Evolutionary conservation across 2,329 filamentous ascomycete species (phyloP).

Genomic region (Fonsecaea pugnacius): DNA sequence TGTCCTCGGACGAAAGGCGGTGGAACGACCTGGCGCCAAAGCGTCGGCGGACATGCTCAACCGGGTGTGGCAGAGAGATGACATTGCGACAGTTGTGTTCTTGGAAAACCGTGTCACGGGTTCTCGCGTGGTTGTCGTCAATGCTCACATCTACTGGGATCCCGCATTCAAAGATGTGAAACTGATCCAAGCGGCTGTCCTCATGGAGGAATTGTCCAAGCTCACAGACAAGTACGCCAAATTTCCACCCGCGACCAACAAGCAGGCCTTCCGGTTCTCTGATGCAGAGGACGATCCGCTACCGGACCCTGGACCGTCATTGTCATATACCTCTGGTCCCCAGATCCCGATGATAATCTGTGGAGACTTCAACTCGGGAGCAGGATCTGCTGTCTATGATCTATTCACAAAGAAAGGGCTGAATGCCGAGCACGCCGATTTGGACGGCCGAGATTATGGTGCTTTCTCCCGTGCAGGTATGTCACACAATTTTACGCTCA

Average conservation of each 20-base stretch:
- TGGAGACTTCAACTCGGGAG: constrained; percentile 93
- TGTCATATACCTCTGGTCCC: constrained; percentile 82
- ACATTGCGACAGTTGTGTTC: constrained; percentile 90
- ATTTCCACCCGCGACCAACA: constrained; percentile 79
- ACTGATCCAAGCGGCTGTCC: constrained; percentile 89
- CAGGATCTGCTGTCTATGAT: constrained; percentile 87
- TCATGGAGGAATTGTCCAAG: constrained; percentile 90
- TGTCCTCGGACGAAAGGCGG: constrained; percentile 87
- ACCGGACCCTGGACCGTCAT: constrained; percentile 74
- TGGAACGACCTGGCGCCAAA: constrained; percentile 96
- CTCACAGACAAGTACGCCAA: constrained; percentile 83
- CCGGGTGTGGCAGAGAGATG: constrained; percentile 96
- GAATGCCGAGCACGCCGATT: constrained; percentile 76
- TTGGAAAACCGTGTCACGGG: constrained; percentile 90
- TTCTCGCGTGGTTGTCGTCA: constrained; percentile 88
- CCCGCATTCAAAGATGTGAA: constrained; percentile 90
- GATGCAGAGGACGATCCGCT: constrained; percentile 61
- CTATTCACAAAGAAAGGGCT: constrained; percentile 81
- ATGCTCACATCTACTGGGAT: constrained; percentile 95
- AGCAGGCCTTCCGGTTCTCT: constrained; percentile 59
- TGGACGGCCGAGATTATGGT: constrained; percentile 82
- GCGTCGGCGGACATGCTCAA: constrained; percentile 98
- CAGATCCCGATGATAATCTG: constrained; percentile 91
- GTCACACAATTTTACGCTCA: constrained; percentile 89
- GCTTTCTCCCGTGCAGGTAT: constrained; percentile 92